Conservation (phyloP, 257 asterid species). For the Salvia rosmarinus region DNA sequence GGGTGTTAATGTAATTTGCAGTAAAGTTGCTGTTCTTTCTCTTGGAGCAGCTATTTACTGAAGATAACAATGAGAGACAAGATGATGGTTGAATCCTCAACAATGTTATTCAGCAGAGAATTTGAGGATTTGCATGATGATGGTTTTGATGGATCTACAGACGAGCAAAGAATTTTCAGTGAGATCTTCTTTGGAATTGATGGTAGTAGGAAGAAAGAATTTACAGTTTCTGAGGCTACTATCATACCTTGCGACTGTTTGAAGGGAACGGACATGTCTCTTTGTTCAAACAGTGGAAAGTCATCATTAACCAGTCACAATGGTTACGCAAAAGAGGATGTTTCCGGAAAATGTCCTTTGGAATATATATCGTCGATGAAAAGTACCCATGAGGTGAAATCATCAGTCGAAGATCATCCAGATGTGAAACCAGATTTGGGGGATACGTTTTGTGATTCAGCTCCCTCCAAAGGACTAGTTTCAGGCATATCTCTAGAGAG, state of each 20-base stretch:
- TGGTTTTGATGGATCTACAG: slow-evolving; percentile 62
- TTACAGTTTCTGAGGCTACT: slow-evolving; percentile 47
- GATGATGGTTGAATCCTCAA: slow-evolving; percentile 42
- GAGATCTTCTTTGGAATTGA: slow-evolving; percentile 65
- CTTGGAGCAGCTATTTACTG: slow-evolving; percentile 20
- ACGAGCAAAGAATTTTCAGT: slow-evolving; percentile 62
- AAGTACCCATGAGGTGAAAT: slow-evolving; percentile 39
- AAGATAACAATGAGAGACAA: slow-evolving; percentile 35
- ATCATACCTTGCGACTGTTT: slow-evolving; percentile 39
- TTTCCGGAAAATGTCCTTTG: slow-evolving; percentile 35
- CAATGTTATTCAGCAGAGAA: slow-evolving; percentile 56
- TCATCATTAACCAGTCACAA: slow-evolving; percentile 58
- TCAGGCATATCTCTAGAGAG: slow-evolving; percentile 45
- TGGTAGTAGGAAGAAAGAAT: slow-evolving; percentile 43
- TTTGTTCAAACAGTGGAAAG: slow-evolving; percentile 54
- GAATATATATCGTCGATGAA: slow-evolving; percentile 38
- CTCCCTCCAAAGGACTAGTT: slow-evolving; percentile 48
- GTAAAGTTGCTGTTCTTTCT: slow-evolving; percentile 36
- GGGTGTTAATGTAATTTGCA: slow-evolving; percentile 33
- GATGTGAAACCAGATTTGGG: slow-evolving; percentile 44
- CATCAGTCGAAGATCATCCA: slow-evolving; percentile 48
- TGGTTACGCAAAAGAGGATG: slow-evolving; percentile 45
- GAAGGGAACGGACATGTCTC: slow-evolving; percentile 41
- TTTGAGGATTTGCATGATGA: slow-evolving; percentile 66
- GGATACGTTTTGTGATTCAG: slow-evolving; percentile 42